Evolutionary conservation across 495 filamentous ascomycete genomes (phyloP).

Genomic region (Podospora pseudocomata): DNA sequence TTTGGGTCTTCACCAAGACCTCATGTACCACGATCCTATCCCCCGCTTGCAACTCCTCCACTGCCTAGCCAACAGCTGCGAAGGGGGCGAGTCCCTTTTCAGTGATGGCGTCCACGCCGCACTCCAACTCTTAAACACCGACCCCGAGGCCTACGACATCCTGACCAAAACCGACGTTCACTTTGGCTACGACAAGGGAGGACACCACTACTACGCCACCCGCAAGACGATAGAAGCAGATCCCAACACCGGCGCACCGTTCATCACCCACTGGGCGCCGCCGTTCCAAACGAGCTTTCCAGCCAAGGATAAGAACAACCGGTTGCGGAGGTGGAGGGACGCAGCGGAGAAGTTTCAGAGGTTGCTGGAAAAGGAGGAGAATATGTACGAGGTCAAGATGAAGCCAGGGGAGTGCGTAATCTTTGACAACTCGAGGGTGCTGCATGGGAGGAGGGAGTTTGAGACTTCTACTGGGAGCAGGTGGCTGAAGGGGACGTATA

Average conservation of each 20-base stretch:
- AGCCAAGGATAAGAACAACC: background rate
- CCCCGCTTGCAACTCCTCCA: conserved; percentile 84
- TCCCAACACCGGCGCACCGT: conserved; percentile 14
- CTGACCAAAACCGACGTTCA: conserved; percentile 47
- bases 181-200: conserved; percentile 70
- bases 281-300: conserved; percentile 34
- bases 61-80: conserved; percentile 69
- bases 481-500: conserved; percentile 83
- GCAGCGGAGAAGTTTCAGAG: conserved; percentile 46
- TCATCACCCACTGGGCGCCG: conserved; percentile 63
- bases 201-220: conserved; percentile 54
- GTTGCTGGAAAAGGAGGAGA: conserved; percentile 44
- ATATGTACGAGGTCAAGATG: conserved; percentile 66
- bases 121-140: conserved; percentile 33
- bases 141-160: conserved; percentile 24
- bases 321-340: conserved; percentile 31
- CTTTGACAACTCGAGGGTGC: conserved; percentile 75
- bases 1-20: conserved; percentile 87
- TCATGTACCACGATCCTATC: conserved; percentile 77
- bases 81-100: conserved; percentile 81
- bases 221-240: conserved; percentile 51
- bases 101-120: conserved; percentile 65
- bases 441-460: conserved; percentile 76
- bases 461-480: conserved; percentile 56
- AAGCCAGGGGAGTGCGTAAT: conserved; percentile 77